Conservation (phyloP, 2,329 filamentous ascomycete species). For the Davidsoniella neocaledoniae region DNA sequence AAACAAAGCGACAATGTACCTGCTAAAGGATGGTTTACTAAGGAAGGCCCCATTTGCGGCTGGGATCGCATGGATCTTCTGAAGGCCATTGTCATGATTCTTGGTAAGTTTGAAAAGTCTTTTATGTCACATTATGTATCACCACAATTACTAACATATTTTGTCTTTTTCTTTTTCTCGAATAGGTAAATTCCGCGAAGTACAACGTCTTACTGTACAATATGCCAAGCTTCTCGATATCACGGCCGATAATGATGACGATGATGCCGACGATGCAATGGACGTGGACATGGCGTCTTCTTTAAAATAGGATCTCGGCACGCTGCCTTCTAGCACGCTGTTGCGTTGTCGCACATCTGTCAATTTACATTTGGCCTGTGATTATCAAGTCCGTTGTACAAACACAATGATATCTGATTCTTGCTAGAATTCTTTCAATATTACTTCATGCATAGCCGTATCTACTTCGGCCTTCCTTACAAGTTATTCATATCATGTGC, state of each 20-base stretch:
- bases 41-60: conserved; percentile 62
- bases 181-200: conserved; percentile 80
- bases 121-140: no score
- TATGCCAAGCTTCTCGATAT: conserved; percentile 73
- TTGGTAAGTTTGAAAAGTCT: conserved; percentile 45
- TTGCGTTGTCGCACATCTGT: neutral
- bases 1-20: conserved; percentile 23
- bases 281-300: conserved; percentile 6
- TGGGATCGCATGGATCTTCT: conserved; percentile 80
- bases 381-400: no score
- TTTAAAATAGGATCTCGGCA: conserved; percentile 1
- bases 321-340: neutral
- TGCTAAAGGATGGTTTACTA: conserved; percentile 43
- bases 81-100: conserved; percentile 78
- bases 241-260: conserved; percentile 28
- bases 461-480: no score
- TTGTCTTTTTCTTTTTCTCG: neutral
- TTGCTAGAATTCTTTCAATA: no score
- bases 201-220: conserved; percentile 87
- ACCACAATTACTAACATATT: no score
- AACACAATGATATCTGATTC: no score
- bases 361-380: no score
- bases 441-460: no score
- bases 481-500: no score
- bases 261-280: conserved; percentile 17